These are phyloP conservation scores for Aquilaria malaccensis DNA, from an alignment of 345 rosid species.

Conservation along the genomic window DNA sequence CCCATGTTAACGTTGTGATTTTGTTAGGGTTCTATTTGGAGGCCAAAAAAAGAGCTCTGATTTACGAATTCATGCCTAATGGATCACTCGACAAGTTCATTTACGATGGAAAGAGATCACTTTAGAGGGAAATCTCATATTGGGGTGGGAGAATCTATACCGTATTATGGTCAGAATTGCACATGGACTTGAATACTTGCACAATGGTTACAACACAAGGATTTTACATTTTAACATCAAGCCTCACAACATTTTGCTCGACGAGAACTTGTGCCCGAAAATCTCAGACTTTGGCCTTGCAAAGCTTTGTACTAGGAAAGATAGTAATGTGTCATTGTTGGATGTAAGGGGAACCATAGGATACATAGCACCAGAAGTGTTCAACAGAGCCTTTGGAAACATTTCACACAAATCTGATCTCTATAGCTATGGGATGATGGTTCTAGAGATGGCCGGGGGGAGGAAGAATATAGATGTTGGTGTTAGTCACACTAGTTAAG, in stretches of 20 bases:
- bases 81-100: slow-evolving; percentile 18
- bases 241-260: neutral
- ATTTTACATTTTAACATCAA: slow-evolving; percentile 18
- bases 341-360: neutral
- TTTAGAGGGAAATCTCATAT: neutral
- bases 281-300: slow-evolving; percentile 12
- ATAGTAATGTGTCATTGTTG: slow-evolving; percentile 8
- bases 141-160: slow-evolving; percentile 12
- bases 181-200: slow-evolving; percentile 15
- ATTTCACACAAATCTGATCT: too few species aligned
- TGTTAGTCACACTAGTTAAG: slow-evolving; percentile 2
- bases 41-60: slow-evolving; percentile 9
- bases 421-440: too few species aligned
- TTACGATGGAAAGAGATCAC: neutral
- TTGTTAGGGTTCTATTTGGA: too few species aligned
- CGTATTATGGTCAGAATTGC: slow-evolving; percentile 17
- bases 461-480: slow-evolving; percentile 2
- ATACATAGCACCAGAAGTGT: too few species aligned
- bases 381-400: too few species aligned
- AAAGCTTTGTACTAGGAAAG: slow-evolving; percentile 3
- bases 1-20: too few species aligned
- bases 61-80: slow-evolving; percentile 12
- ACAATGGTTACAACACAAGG: slow-evolving; percentile 9
- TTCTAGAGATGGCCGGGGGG: neutral
- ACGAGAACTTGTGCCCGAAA: slow-evolving; percentile 1